Percentiles rank a stretch among this genome's conserved stretches.
These are phyloP conservation scores for Daldinia loculata DNA, from an alignment of 495 filamentous ascomycete species.

Conservation along the genomic window DNA sequence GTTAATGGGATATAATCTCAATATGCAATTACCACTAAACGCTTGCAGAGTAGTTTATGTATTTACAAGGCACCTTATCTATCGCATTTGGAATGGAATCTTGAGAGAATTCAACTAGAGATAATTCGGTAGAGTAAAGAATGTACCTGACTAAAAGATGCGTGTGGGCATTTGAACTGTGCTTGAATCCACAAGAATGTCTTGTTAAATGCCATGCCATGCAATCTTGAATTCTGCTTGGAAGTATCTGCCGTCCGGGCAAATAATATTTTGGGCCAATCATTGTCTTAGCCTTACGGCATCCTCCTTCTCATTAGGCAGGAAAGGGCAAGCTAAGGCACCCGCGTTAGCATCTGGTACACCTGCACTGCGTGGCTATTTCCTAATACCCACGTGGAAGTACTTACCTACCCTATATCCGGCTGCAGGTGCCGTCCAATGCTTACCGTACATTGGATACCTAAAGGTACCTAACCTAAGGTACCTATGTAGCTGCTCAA, in stretches of 20 bases:
- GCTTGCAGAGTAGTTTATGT: neutral
- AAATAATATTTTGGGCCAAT: constrained; percentile 20
- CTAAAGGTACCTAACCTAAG: neutral
- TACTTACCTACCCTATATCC: neutral
- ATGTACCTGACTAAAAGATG: too few relatives aligned
- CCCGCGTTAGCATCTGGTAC: constrained; percentile 1
- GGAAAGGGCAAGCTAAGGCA: neutral
- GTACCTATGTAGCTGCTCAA: neutral
- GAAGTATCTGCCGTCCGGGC: neutral
- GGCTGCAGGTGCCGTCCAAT: constrained; percentile 24
- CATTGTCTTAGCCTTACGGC: constrained; percentile 21
- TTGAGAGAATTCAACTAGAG: neutral
- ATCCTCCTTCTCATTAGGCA: constrained; percentile 25
- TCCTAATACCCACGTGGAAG: constrained; percentile 19
- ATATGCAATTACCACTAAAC: too few relatives aligned
- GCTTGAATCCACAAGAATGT: neutral
- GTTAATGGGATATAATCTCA: neutral
- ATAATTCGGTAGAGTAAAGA: too few relatives aligned
- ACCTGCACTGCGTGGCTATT: constrained; percentile 9
- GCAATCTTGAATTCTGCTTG: too few relatives aligned
- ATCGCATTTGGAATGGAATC: neutral
- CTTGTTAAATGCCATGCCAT: neutral
- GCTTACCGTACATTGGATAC: constrained; percentile 2
- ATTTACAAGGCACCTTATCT: neutral
- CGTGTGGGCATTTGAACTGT: neutral